phyloP scores from a whole-genome alignment of 805 yeast species.

The Jamesozyma gamospora region DNA sequence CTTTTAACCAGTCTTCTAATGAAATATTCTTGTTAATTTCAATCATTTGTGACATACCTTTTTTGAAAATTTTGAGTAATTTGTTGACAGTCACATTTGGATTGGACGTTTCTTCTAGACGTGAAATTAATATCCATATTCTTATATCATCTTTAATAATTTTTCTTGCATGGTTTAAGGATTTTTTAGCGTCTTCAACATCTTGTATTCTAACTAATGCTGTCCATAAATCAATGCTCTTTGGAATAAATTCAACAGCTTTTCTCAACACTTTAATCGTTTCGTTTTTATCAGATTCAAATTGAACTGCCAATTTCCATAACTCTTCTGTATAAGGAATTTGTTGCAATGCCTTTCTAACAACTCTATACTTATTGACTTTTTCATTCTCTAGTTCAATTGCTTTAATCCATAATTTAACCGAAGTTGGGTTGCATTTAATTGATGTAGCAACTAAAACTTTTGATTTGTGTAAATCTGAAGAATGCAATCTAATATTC shows the following conservation, averaged over 20 bases:
- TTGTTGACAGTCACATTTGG: constrained; percentile 35
- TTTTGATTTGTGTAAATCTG: constrained; percentile 39
- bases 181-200: constrained; percentile 40
- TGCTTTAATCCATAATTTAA: constrained; percentile 66
- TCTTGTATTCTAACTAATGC: constrained; percentile 38
- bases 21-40: constrained; percentile 32
- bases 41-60: constrained; percentile 40
- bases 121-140: constrained; percentile 63
- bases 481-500: constrained; percentile 48
- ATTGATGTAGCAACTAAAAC: constrained; percentile 59
- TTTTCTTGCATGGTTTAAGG: constrained; percentile 54
- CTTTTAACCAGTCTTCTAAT: constrained; percentile 43
- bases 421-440: constrained; percentile 42
- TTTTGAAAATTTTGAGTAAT: constrained; percentile 16
- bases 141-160: constrained; percentile 36
- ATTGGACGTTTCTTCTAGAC: constrained; percentile 47
- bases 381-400: constrained; percentile 51
- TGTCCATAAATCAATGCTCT: constrained; percentile 57
- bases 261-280: constrained; percentile 45
- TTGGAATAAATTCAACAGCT: constrained; percentile 62
- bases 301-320: constrained; percentile 60
- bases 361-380: constrained; percentile 42
- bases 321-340: constrained; percentile 46
- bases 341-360: constrained; percentile 62
- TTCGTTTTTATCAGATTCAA: constrained; percentile 45